phyloP scores from a whole-genome alignment of 1,284 basidiomycete genomes.

The Sanguinoderma infundibulare region DNA sequence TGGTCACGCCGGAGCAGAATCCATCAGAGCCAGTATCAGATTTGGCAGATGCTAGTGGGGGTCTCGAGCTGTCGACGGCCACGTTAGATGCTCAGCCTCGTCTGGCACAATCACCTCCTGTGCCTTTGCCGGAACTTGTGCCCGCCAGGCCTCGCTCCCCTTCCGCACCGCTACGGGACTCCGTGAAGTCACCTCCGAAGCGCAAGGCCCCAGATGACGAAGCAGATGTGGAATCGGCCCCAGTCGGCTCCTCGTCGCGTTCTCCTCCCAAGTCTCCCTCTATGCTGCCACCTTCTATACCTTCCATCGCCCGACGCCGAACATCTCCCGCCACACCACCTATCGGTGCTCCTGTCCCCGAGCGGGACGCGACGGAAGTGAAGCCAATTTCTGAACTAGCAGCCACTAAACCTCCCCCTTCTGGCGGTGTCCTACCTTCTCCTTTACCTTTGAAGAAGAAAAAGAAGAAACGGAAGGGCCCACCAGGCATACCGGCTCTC shows the following conservation, averaged over 20 bases:
- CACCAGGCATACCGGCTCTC: constrained; percentile 18
- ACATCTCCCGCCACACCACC: background rate
- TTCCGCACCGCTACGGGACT: background rate
- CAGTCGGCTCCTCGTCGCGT: background rate
- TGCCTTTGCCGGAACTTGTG: background rate
- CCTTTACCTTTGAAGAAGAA: constrained; percentile 8
- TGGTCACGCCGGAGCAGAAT: background rate
- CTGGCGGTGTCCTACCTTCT: constrained; percentile 10
- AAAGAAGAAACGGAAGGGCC: constrained; percentile 16
- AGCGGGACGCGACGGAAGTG: background rate
- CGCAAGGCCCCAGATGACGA: constrained; percentile 6
- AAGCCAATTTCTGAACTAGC: background rate
- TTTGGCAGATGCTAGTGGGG: too few species aligned
- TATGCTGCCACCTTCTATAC: constrained; percentile 7
- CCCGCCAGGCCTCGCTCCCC: background rate
- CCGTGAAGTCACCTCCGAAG: background rate
- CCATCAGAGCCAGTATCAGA: background rate
- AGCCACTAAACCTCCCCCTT: background rate
- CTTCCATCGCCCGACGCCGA: constrained; percentile 11
- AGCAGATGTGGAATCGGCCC: background rate
- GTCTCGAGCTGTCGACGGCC: background rate
- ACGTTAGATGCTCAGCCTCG: background rate
- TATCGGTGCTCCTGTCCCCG: background rate
- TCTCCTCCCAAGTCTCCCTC: background rate
- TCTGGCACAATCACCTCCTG: background rate